Conservation (phyloP, 306 rosid genomes). For the Arachis stenosperma region DNA sequence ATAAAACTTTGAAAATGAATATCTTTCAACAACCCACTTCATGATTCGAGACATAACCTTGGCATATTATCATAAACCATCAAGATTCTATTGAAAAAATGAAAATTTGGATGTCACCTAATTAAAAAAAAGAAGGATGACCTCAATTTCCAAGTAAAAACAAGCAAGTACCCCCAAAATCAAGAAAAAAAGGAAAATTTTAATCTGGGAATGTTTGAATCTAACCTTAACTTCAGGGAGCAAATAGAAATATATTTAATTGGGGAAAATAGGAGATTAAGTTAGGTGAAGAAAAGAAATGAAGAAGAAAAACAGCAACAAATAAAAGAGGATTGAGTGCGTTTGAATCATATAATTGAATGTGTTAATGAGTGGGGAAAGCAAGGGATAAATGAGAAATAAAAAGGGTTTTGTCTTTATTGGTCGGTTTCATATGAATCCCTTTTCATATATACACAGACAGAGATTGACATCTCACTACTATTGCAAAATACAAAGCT, state of each 20-base stretch:
- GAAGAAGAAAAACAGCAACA: slow-evolving; percentile 22
- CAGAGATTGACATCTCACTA: background rate
- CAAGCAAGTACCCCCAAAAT: slow-evolving; percentile 30
- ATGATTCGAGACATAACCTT: slow-evolving; percentile 26
- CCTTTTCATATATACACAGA: background rate
- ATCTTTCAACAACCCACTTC: slow-evolving; percentile 44
- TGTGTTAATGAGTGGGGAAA: slow-evolving; percentile 16
- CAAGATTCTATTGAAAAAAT: background rate
- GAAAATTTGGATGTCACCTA: slow-evolving; percentile 29
- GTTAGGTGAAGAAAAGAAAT: slow-evolving; percentile 52
- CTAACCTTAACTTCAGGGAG: slow-evolving; percentile 25
- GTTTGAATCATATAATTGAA: slow-evolving; percentile 35
- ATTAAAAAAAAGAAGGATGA: slow-evolving; percentile 4
- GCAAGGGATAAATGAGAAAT: slow-evolving; percentile 31
- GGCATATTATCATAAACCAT: slow-evolving; percentile 29
- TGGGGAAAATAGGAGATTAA: slow-evolving; percentile 5
- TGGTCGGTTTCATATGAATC: background rate
- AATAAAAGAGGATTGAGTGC: slow-evolving; percentile 33
- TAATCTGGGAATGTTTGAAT: slow-evolving; percentile 36
- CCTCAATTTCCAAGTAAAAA: slow-evolving; percentile 26
- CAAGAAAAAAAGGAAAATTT: slow-evolving; percentile 12
- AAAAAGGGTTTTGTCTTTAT: slow-evolving; percentile 35
- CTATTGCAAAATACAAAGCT: background rate
- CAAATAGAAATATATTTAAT: slow-evolving; percentile 1
- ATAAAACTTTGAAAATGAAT: slow-evolving; percentile 34